phyloP scores from a whole-genome alignment of 2,329 filamentous ascomycete genomes.

The Colletotrichum orchidophilum region DNA sequence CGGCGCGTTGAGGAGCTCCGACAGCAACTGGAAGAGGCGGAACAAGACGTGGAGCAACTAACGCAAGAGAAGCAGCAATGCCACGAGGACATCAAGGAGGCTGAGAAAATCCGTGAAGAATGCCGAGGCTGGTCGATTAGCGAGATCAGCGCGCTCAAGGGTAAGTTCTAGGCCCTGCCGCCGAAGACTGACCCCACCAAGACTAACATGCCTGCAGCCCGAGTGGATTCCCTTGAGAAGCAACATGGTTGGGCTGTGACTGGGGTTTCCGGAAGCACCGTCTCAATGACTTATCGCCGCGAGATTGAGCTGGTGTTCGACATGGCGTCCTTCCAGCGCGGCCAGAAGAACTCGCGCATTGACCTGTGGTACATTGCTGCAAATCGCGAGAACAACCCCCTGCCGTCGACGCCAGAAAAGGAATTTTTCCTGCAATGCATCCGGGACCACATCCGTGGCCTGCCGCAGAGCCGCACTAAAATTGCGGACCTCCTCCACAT shows the following conservation, averaged over 20 bases:
- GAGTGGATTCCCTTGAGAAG: slow-evolving; percentile 72
- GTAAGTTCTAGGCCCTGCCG: slow-evolving; percentile 51
- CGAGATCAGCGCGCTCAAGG: slow-evolving; percentile 83
- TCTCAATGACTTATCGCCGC: slow-evolving; percentile 79
- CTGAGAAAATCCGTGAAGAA: slow-evolving; percentile 85
- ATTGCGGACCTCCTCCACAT: slow-evolving; percentile 66
- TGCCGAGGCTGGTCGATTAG: slow-evolving; percentile 87
- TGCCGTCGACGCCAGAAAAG: slow-evolving; percentile 70
- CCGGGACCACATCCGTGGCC: slow-evolving; percentile 70
- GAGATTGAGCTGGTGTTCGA: slow-evolving; percentile 81
- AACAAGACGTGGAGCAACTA: slow-evolving; percentile 69
- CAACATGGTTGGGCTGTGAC: slow-evolving; percentile 77
- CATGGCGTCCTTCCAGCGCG: slow-evolving; percentile 65
- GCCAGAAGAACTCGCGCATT: slow-evolving; percentile 62
- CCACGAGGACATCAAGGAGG: slow-evolving; percentile 79
- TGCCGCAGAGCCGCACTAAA: slow-evolving; percentile 66
- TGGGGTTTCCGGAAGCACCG: slow-evolving; percentile 65
- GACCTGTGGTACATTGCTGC: slow-evolving; percentile 77
- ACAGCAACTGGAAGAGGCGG: slow-evolving; percentile 72
- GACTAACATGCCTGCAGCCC: slow-evolving; percentile 61
- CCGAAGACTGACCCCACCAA: background rate
- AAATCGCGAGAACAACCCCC: slow-evolving; percentile 60
- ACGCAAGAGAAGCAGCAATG: slow-evolving; percentile 75
- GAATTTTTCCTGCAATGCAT: slow-evolving; percentile 81
- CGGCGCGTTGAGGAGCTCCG: slow-evolving; percentile 73